A percentile compares a stretch with the other conserved stretches of the same genome.
Conservation (phyloP, 1,284 basidiomycete genomes). For the Meira miltonrushii region DNA sequence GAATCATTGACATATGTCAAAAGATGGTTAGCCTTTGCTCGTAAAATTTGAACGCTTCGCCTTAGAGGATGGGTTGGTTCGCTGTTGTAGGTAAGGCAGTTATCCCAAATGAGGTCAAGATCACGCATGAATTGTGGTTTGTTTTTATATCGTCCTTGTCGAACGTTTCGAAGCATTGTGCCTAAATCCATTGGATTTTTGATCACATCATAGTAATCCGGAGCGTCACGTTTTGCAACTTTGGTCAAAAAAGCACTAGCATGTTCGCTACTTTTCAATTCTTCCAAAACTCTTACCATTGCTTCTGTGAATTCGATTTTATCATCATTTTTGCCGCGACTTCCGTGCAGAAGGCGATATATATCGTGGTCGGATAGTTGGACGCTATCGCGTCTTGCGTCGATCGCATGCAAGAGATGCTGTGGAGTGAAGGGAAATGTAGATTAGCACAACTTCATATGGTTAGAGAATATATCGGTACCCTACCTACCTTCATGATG, state of each 20-base stretch:
- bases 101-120: slow-evolving; percentile 92
- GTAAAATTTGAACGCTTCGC: slow-evolving; percentile 43
- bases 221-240: slow-evolving; percentile 49
- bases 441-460: neutral
- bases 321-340: slow-evolving; percentile 44
- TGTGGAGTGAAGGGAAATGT: slow-evolving; percentile 8
- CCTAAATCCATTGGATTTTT: slow-evolving; percentile 73
- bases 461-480: neutral
- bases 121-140: slow-evolving; percentile 91
- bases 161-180: slow-evolving; percentile 87
- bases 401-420: slow-evolving; percentile 51
- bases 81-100: slow-evolving; percentile 87
- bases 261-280: slow-evolving; percentile 49
- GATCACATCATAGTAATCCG: slow-evolving; percentile 47
- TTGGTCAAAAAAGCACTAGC: slow-evolving; percentile 47
- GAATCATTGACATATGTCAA: slow-evolving; percentile 82
- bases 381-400: slow-evolving; percentile 39
- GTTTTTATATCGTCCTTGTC: slow-evolving; percentile 77
- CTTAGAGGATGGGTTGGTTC: slow-evolving; percentile 58
- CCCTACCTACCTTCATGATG: slow-evolving; percentile 3
- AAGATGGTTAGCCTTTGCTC: slow-evolving; percentile 57
- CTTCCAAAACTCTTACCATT: slow-evolving; percentile 47
- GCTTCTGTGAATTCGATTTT: slow-evolving; percentile 48
- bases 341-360: slow-evolving; percentile 40
- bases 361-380: slow-evolving; percentile 42